Evolutionary conservation across 441 rosid species (phyloP).

Genomic region (Eruca vesicaria): DNA sequence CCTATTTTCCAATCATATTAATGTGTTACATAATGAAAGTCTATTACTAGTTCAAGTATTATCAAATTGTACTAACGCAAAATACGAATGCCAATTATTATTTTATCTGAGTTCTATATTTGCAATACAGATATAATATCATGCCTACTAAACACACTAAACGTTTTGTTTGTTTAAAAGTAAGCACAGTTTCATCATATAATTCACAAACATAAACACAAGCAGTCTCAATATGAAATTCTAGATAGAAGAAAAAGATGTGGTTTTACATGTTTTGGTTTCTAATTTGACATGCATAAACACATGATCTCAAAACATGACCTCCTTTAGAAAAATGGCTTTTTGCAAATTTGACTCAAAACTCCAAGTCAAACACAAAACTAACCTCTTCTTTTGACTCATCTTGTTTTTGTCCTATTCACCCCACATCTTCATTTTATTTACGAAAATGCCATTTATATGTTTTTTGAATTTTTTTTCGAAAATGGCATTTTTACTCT

Average conservation of each 20-base stretch:
- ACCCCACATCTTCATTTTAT: no score
- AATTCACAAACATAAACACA: neutral
- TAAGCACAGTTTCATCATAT: neutral
- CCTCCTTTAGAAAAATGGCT: neutral
- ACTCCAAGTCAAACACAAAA: no score
- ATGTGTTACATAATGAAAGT: neutral
- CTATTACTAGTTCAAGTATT: neutral
- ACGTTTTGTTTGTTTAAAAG: neutral
- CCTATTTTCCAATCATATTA: neutral
- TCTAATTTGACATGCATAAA: slow-evolving; percentile 1
- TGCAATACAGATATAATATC: neutral
- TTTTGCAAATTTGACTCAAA: no score
- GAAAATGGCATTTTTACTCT: no score
- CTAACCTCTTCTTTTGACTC: no score
- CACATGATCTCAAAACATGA: neutral
- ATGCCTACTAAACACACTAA: neutral
- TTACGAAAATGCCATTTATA: no score
- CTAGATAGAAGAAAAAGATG: neutral
- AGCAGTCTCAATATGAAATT: neutral
- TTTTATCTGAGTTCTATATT: neutral
- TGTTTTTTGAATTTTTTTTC: no score
- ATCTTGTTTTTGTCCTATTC: no score
- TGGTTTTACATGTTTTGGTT: neutral
- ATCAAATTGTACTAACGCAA: neutral
- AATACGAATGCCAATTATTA: neutral